These are phyloP conservation scores for Cyclotella atomus DNA, from an alignment of 108 stramenopile genomes.

Conservation along the genomic window DNA sequence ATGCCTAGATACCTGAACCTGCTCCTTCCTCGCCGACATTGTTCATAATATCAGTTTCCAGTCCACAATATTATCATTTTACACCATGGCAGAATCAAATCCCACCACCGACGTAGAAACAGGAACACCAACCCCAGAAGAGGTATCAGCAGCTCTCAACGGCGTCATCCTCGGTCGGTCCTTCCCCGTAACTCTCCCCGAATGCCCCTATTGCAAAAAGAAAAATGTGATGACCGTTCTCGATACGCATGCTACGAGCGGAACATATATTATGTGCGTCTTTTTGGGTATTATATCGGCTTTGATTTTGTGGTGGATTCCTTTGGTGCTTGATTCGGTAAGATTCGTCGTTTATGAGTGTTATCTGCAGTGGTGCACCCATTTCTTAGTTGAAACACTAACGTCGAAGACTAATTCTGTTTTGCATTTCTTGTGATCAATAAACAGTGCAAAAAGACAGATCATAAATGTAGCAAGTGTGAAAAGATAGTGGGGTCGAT, in stretches of 20 bases:
- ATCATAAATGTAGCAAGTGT: conserved; percentile 3
- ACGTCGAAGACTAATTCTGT: too few relatives aligned
- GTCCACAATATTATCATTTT: too few relatives aligned
- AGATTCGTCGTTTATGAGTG: background rate
- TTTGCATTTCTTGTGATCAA: too few relatives aligned
- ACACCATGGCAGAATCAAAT: background rate
- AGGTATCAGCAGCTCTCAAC: background rate
- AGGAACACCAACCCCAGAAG: background rate
- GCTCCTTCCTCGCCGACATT: too few relatives aligned
- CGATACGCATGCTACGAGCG: background rate
- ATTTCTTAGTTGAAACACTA: too few relatives aligned
- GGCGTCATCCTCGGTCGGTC: background rate
- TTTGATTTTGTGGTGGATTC: conserved; percentile 11
- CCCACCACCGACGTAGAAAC: background rate
- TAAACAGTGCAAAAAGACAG: conserved; percentile 8
- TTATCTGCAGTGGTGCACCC: too few relatives aligned
- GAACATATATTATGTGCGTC: background rate
- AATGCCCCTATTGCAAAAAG: background rate
- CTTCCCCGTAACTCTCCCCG: conserved; percentile 1
- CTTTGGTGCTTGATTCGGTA: conserved; percentile 3
- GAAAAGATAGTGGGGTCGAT: background rate
- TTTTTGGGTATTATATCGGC: background rate
- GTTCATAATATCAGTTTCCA: too few relatives aligned
- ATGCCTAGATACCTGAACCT: too few relatives aligned
- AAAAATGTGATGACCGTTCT: background rate